A percentile compares a stretch with the other conserved stretches of the same genome.
Evolutionary conservation across 306 rosid species (phyloP).

Genomic region (Trichosanthes cucumerina): DNA sequence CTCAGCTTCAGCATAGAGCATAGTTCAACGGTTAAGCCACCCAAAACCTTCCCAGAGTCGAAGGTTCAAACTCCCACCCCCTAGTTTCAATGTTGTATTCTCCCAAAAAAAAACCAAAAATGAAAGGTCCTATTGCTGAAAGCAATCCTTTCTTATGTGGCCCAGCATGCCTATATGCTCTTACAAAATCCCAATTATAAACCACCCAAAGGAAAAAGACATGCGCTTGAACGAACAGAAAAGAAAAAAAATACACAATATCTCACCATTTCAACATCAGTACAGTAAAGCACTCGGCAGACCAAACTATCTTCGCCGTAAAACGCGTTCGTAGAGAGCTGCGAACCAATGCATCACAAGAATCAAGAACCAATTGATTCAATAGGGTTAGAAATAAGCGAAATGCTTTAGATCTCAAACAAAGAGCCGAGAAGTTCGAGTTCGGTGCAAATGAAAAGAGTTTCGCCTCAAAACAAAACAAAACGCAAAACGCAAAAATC

Average conservation of each 20-base stretch:
- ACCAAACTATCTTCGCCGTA: not conserved
- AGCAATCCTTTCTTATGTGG: not conserved
- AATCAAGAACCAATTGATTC: not conserved
- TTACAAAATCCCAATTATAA: not conserved
- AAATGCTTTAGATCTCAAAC: not conserved
- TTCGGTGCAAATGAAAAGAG: not conserved
- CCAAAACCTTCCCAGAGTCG: not conserved
- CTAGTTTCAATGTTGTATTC: not conserved
- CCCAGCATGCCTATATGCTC: not conserved
- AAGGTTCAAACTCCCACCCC: not conserved
- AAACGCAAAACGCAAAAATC: not conserved
- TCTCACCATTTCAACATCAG: conserved; percentile 7
- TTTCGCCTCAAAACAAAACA: not conserved
- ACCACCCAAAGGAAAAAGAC: not conserved
- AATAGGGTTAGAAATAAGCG: not conserved
- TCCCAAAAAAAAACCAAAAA: not conserved
- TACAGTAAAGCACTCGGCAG: not conserved
- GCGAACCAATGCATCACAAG: not conserved
- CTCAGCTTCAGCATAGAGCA: not conserved
- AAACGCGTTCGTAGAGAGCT: not conserved
- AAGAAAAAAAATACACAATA: not conserved
- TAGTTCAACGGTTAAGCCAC: not conserved
- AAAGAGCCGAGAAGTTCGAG: not conserved
- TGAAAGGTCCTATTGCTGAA: not conserved
- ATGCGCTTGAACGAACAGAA: not conserved